Conservation (phyloP, 1,284 basidiomycete species). For the Leccinum fallax region DNA sequence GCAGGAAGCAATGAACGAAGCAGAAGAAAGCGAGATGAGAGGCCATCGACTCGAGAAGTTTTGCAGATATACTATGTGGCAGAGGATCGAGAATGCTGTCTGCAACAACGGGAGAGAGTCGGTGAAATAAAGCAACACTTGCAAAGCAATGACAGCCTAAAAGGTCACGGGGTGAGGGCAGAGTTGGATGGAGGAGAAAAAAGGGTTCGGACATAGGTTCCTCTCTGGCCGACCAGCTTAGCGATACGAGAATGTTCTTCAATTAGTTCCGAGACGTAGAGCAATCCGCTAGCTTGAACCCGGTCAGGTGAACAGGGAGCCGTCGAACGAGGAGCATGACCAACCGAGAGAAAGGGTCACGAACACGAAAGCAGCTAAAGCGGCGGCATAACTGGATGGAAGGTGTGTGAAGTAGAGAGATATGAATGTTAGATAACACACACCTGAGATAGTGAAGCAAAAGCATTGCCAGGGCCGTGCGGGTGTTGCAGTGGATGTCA, state of each 20-base stretch:
- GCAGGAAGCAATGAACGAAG: slow-evolving; percentile 83
- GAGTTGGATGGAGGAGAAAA: not conserved
- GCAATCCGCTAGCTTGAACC: slow-evolving; percentile 78
- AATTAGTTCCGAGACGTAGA: slow-evolving; percentile 93
- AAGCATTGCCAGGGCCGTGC: slow-evolving; percentile 11
- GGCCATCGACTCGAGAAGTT: slow-evolving; percentile 92
- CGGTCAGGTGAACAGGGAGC: slow-evolving; percentile 15
- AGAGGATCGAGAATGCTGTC: slow-evolving; percentile 76
- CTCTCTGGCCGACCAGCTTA: slow-evolving; percentile 78
- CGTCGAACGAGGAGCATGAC: slow-evolving; percentile 18
- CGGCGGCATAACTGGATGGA: slow-evolving; percentile 61
- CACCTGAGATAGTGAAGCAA: slow-evolving; percentile 55
- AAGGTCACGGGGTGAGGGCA: slow-evolving; percentile 10
- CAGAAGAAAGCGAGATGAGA: slow-evolving; percentile 83
- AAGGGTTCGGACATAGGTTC: slow-evolving; percentile 76
- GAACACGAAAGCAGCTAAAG: slow-evolving; percentile 72
- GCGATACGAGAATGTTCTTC: slow-evolving; percentile 87
- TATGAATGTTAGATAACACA: slow-evolving; percentile 1
- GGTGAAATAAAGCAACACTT: slow-evolving; percentile 75
- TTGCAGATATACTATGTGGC: slow-evolving; percentile 86
- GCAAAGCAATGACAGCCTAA: slow-evolving; percentile 77
- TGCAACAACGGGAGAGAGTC: slow-evolving; percentile 80
- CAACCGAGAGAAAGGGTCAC: slow-evolving; percentile 79
- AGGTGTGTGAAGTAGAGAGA: not conserved
- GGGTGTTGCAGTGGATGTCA: not conserved